phyloP scores from a whole-genome alignment of 768 basidiomycete genomes.

The Flagelloscypha sp. region DNA sequence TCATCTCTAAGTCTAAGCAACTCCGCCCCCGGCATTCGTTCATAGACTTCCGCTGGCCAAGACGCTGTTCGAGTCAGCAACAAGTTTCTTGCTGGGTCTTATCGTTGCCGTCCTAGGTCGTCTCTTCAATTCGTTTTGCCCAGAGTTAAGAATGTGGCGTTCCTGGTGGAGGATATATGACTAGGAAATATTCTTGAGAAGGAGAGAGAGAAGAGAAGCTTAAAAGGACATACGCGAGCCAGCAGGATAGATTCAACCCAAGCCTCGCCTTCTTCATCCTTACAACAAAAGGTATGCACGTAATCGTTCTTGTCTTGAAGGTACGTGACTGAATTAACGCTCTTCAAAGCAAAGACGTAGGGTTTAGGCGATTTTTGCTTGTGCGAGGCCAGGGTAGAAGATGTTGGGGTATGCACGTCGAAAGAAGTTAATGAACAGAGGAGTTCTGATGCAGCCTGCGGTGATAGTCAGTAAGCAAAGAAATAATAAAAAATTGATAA shows the following conservation, averaged over 20 bases:
- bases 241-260: constrained; percentile 80
- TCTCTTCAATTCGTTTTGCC: too few relatives aligned
- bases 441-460: constrained; percentile 74
- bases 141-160: constrained; percentile 62
- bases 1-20: too few relatives aligned
- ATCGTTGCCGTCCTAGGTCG: too few relatives aligned
- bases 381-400: too few relatives aligned
- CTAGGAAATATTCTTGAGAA: constrained; percentile 32
- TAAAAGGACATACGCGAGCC: constrained; percentile 56
- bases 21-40: too few relatives aligned
- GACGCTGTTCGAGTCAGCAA: too few relatives aligned
- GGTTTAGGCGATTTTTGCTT: constrained; percentile 75
- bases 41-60: too few relatives aligned
- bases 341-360: constrained; percentile 82
- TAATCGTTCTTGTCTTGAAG: constrained; percentile 89
- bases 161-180: constrained; percentile 82
- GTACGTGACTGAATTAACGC: constrained; percentile 74
- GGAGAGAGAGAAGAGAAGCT: constrained; percentile 1
- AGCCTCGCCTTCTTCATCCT: constrained; percentile 58
- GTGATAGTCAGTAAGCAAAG: constrained; percentile 31
- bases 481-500: constrained; percentile 6
- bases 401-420: constrained; percentile 77
- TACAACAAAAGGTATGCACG: constrained; percentile 76
- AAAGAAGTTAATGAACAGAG: constrained; percentile 85
- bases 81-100: too few relatives aligned